Base-by-base conservation (phyloP, 306 rosid genomes). In the Quillaja saponaria region DNA sequence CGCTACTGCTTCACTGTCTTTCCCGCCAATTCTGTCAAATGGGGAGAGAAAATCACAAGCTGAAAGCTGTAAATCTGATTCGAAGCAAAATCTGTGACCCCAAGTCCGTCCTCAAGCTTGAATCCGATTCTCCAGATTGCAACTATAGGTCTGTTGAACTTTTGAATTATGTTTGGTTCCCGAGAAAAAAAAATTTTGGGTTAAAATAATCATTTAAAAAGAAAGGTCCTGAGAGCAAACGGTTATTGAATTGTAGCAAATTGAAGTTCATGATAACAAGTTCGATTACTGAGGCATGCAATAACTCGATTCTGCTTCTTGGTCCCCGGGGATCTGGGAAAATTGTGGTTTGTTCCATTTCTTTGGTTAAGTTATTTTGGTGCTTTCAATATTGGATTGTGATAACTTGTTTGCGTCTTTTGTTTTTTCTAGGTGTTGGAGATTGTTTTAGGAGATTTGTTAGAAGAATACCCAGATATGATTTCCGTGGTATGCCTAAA, bases 291-390 rank as follows among this genome's bases (percentile, higher is more conserved):
- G 98, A 86, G 62, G 98, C 88, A 6, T 88, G 96, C 63, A 92
- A 88, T 78, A 92, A 84, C 58, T 92, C 98, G 13, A 81, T 92
- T 49, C 78, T 92, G 53, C 98, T 92, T 59, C 85, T 88, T 20
- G 98, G 98, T 50, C 89, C 95, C 10, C 94, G 98, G 6, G 98
- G 96, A 65, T 81, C 85, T 7, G 96, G 98, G 28, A 92, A 92
- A 76, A 66, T 71, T 6, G 83, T 82, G 68, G 98, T 91, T 71
- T 38, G 83, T 74, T 53, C 7, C 25, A 14, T 39, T 47, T 64
- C 31, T 54, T 28, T 6, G n/a, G 12, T 21, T 50, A 17, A 13
- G 25, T 42, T 66, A 41, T n/a, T 6, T 34, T 55, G 18, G 42
- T 49, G 40, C 47, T 68, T 66, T 42, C 25, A n/a, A 19, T 25